phyloP scores from a whole-genome alignment of 371 early-diverging fungal genomes.

The Lichtheimia ornata region DNA sequence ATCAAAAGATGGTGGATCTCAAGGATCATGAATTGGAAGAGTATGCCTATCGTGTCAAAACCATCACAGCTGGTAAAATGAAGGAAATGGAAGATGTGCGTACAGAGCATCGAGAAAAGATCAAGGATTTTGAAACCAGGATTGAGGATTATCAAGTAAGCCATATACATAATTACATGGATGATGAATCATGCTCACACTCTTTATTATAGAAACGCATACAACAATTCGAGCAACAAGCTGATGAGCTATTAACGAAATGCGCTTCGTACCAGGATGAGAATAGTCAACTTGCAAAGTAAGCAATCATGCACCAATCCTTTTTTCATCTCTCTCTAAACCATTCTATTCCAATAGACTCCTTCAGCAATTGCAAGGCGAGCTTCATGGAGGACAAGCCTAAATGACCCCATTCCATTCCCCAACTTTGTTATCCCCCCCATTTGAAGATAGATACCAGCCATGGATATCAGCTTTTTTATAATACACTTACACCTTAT shows the following conservation, averaged over 20 bases:
- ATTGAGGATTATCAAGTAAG: slow-evolving; percentile 46
- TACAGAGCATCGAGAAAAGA: slow-evolving; percentile 19
- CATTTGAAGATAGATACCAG: too few relatives aligned
- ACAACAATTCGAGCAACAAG: slow-evolving; percentile 24
- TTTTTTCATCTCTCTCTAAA: too few relatives aligned
- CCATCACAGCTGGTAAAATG: slow-evolving; percentile 31
- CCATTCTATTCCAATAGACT: slow-evolving; percentile 18
- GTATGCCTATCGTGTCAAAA: slow-evolving; percentile 44
- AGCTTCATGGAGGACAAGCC: slow-evolving; percentile 20
- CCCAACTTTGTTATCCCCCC: too few relatives aligned
- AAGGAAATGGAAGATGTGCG: slow-evolving; percentile 34
- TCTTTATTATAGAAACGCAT: slow-evolving; percentile 27
- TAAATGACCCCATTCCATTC: background rate
- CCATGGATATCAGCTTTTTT: too few relatives aligned
- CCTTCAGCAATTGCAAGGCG: slow-evolving; percentile 35
- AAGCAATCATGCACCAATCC: background rate
- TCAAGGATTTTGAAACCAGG: slow-evolving; percentile 23
- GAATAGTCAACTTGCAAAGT: slow-evolving; percentile 38
- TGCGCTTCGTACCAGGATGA: slow-evolving; percentile 29
- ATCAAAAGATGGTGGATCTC: slow-evolving; percentile 30
- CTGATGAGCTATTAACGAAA: slow-evolving; percentile 27
- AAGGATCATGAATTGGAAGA: slow-evolving; percentile 44
- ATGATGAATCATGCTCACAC: background rate
- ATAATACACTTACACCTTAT: too few relatives aligned
- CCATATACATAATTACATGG: background rate